Evolutionary conservation across 1,139 yeast genomes (phyloP).

Genomic region (Suhomyces terraborum): DNA sequence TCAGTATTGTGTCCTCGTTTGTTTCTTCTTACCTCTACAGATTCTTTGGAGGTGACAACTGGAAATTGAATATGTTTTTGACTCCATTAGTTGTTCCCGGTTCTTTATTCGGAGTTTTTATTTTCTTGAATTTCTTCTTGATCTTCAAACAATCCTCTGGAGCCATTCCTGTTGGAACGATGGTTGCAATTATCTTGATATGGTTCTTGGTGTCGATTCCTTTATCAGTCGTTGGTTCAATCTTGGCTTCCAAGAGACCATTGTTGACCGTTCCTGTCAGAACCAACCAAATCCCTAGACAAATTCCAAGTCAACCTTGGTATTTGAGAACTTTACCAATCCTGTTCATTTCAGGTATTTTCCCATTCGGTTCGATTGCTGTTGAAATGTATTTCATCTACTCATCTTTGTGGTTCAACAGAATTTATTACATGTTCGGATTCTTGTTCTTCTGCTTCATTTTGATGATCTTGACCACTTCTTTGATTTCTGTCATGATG

Average conservation of each 20-base stretch:
- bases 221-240: conserved; percentile 75
- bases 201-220: conserved; percentile 92
- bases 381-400: conserved; percentile 90
- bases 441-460: conserved; percentile 86
- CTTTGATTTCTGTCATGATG: conserved; percentile 77
- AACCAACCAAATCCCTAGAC: conserved; percentile 93
- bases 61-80: conserved; percentile 82
- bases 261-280: conserved; percentile 71
- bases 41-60: conserved; percentile 87
- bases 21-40: conserved; percentile 85
- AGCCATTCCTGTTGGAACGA: conserved; percentile 90
- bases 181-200: conserved; percentile 74
- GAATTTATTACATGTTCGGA: conserved; percentile 96
- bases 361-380: conserved; percentile 94
- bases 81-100: conserved; percentile 90
- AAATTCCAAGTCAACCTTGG: conserved; percentile 90
- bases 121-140: conserved; percentile 79
- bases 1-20: conserved; percentile 81
- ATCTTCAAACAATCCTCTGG: conserved; percentile 83
- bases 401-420: conserved; percentile 91
- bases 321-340: conserved; percentile 70
- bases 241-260: conserved; percentile 70
- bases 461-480: conserved; percentile 79
- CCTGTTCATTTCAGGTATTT: conserved; percentile 77
- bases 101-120: conserved; percentile 58